phyloP scores from a whole-genome alignment of 768 basidiomycete species.

The Suillus clintonianus region DNA sequence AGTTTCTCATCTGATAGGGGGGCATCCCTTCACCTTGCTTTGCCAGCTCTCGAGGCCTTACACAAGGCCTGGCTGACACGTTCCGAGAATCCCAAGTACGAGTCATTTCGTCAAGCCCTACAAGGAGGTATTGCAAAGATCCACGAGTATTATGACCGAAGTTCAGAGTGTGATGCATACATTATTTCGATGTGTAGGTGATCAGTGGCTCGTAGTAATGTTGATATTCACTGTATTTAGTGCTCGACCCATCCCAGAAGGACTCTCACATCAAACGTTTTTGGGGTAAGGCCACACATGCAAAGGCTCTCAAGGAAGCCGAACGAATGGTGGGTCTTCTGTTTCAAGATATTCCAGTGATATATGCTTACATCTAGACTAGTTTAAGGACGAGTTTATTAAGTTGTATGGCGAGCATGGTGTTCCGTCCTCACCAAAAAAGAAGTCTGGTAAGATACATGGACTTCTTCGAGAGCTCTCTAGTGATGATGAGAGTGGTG shows the following conservation, averaged over 20 bases:
- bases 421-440: not conserved
- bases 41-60: not conserved
- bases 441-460: not conserved
- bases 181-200: no score
- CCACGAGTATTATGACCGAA: no score
- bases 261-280: constrained; percentile 23
- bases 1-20: constrained; percentile 28
- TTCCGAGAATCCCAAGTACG: not conserved
- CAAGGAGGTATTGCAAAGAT: no score
- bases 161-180: no score
- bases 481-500: not conserved
- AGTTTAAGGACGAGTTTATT: no score
- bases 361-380: not conserved
- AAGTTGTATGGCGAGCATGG: no score
- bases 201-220: no score
- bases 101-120: not conserved
- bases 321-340: constrained; percentile 18
- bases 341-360: no score
- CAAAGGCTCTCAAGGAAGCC: constrained; percentile 10
- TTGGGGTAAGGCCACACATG: constrained; percentile 23
- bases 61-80: not conserved
- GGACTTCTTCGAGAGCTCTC: not conserved
- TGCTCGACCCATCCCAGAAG: constrained; percentile 27
- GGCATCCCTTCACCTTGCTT: constrained; percentile 21
- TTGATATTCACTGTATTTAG: constrained; percentile 14